Percentiles rank a stretch among this genome's conserved stretches.
phyloP scores from a whole-genome alignment of 176 grass and related monocot genomes.

The Lolium perenne region DNA sequence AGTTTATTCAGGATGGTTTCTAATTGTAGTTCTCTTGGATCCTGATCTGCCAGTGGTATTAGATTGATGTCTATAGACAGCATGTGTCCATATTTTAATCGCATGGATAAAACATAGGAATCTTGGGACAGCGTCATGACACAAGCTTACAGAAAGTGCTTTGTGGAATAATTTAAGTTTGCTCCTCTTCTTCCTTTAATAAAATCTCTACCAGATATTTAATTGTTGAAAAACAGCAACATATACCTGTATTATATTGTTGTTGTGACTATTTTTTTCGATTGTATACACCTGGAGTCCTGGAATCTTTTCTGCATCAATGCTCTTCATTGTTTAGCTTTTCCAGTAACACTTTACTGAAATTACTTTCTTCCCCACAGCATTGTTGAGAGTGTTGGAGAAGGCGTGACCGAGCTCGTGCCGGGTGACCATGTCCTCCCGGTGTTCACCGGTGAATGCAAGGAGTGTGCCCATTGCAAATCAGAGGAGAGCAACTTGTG shows the following conservation, averaged over 20 bases:
- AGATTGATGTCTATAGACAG: slow-evolving; percentile 5
- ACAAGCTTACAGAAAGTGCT: not conserved
- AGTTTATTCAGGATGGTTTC: not conserved
- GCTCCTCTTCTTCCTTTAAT: no score
- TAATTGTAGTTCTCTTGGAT: not conserved
- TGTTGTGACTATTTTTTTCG: not conserved
- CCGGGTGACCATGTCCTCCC: slow-evolving; percentile 91
- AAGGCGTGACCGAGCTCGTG: slow-evolving; percentile 69
- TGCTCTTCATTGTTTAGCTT: not conserved
- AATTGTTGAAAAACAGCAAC: no score
- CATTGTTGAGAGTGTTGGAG: slow-evolving; percentile 79
- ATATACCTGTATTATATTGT: not conserved
- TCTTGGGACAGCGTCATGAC: not conserved
- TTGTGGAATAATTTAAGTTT: not conserved
- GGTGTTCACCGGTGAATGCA: slow-evolving; percentile 91
- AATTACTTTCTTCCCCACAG: slow-evolving; percentile 25
- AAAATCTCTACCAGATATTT: no score
- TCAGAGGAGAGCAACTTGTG: slow-evolving; percentile 94
- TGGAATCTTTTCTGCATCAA: not conserved
- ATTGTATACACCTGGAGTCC: no score
- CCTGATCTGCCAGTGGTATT: slow-evolving; percentile 15
- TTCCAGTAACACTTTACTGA: not conserved
- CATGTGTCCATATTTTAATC: slow-evolving; percentile 34
- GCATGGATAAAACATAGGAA: not conserved
- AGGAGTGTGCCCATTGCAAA: slow-evolving; percentile 83